Base-by-base conservation (phyloP, 495 filamentous ascomycete genomes). In the Neurospora discreta region DNA sequence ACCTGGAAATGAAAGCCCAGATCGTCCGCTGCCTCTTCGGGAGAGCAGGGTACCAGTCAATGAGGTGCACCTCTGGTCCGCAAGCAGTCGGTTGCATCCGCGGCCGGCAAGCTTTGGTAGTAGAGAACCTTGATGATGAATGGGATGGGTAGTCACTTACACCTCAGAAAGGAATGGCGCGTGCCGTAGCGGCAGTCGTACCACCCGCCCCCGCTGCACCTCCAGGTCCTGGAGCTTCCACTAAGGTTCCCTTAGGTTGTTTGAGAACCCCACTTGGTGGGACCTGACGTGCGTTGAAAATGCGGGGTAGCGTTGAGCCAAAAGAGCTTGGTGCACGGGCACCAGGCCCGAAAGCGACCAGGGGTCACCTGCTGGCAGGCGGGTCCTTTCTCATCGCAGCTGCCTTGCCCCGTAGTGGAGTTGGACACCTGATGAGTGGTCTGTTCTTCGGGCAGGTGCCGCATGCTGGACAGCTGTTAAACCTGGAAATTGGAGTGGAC, bases 241-340 rank as follows among this genome's bases (percentile, higher is more conserved):
- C n/a, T n/a, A n/a, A n/a, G n/a, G n/a, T n/a, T n/a, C n/a, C n/a
- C n/a, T n/a, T 36, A 36, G 33, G 33, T 36, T 60, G 52, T 60
- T 65, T 8, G 6, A 65, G 15, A 65, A 65, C 26, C 52, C 52
- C 52, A 65, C 52, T 36, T 65, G 26, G 52, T 65, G 52, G 52
- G 52, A 65, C 52, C 52, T 65, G 52, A 65, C 52, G 52, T 65
- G 41, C 58, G 39, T 65, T 70, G 52, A 69, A 71, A 73, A 73
- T 65, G 73, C 73, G 73, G 73, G 73, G 73, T 75, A 69, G 39
- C 42, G 68, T 36, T 18, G 15, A 65, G 16, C 52, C 26, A 65
- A 2, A 60, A 60, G 52, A 26, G 26, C 52, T 60, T 60, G 52
- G 26, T 23, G 52, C 52, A 30, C 52, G 33, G 33, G 38, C 38